phyloP scores from a whole-genome alignment of 73 alveolate species.

The Paramecium caudatum region DNA sequence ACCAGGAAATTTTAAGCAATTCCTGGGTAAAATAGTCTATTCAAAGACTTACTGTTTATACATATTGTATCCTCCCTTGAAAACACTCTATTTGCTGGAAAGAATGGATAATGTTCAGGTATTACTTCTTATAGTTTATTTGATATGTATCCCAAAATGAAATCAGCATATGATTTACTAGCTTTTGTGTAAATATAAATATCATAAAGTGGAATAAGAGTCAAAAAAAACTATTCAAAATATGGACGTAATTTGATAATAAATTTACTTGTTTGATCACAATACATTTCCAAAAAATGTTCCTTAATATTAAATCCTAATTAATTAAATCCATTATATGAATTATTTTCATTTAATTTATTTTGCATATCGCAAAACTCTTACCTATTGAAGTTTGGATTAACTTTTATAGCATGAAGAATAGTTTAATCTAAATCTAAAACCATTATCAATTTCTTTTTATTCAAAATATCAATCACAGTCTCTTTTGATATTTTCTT shows the following conservation, averaged over 20 bases:
- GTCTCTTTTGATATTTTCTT: conserved; percentile 37
- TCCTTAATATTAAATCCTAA: conserved; percentile 35
- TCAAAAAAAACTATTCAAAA: conserved; percentile 33
- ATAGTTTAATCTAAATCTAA: conserved; percentile 61
- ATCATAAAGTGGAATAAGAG: conserved; percentile 41
- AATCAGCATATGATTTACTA: conserved; percentile 51
- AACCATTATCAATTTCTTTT: conserved; percentile 50
- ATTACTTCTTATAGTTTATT: neutral
- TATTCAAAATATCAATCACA: conserved; percentile 13
- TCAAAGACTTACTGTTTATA: conserved; percentile 34
- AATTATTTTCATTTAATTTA: neutral
- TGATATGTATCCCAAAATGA: neutral
- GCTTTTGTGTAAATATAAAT: conserved; percentile 60
- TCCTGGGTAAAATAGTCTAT: conserved; percentile 64
- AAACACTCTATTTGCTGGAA: conserved; percentile 5
- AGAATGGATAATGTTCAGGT: conserved; percentile 57
- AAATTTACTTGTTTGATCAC: conserved; percentile 40
- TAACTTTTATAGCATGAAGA: conserved; percentile 48
- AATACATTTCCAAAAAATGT: conserved; percentile 4
- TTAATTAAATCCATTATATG: conserved; percentile 36
- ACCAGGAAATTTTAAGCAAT: conserved; percentile 35
- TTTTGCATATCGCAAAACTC: conserved; percentile 2
- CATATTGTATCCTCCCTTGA: conserved; percentile 38
- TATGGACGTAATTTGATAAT: conserved; percentile 57
- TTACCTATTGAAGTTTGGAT: neutral